Percentiles rank a stretch among this genome's conserved stretches.
Conservation (phyloP, 257 asterid species). For the Gentiana dahurica region DNA sequence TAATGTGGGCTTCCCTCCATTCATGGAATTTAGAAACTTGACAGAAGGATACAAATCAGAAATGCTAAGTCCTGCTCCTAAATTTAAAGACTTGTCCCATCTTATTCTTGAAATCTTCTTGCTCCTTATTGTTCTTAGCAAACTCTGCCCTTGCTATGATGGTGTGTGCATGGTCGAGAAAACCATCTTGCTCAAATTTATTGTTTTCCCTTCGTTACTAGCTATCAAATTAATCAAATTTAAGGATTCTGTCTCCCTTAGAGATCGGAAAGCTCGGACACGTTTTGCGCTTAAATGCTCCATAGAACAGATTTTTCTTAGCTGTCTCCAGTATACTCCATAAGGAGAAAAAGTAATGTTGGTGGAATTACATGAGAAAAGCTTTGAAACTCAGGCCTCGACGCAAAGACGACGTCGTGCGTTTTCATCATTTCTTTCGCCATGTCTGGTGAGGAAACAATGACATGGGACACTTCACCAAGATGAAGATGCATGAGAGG, state of each 20-base stretch:
- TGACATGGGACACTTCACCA: no score
- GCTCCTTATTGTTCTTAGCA: conserved; percentile 32
- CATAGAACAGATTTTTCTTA: conserved; percentile 29
- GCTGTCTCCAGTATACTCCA: conserved; percentile 40
- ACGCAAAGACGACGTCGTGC: conserved; percentile 10
- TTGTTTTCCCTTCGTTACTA: conserved; percentile 3
- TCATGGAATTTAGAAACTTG: conserved; percentile 22
- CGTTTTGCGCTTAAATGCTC: conserved; percentile 34
- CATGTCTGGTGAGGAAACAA: no score
- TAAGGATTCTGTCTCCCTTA: conserved; percentile 38
- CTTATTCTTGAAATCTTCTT: conserved; percentile 38
- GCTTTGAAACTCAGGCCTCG: conserved; percentile 13
- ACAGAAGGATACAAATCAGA: conserved; percentile 2
- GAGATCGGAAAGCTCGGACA: conserved; percentile 30
- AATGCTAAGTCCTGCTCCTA: background rate
- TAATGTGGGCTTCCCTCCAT: conserved; percentile 39
- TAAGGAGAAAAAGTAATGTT: conserved; percentile 41
- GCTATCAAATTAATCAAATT: conserved; percentile 25
- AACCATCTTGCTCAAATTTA: conserved; percentile 21
- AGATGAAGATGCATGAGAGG: no score
- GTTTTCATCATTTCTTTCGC: no score
- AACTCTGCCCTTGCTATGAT: conserved; percentile 28
- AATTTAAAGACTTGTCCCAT: conserved; percentile 26
- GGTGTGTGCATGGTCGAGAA: conserved; percentile 9
- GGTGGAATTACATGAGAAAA: conserved; percentile 41